These are phyloP conservation scores for Capsicum baccatum DNA, from an alignment of 257 asterid genomes.

Conservation along the genomic window DNA sequence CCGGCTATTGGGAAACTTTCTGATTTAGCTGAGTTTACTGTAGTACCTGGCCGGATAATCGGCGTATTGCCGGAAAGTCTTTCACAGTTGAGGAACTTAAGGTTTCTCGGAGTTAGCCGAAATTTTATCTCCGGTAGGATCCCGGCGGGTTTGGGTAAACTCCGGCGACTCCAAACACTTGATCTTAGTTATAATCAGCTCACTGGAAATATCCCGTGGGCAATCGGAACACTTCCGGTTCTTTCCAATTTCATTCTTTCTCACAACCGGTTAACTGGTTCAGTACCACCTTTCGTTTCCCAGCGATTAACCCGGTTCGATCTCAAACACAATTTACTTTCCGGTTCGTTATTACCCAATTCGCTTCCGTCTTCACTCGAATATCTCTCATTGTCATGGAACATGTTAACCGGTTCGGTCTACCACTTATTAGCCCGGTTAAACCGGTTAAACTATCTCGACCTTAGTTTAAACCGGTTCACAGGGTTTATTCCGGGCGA, in stretches of 20 bases:
- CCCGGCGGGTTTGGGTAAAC: conserved; percentile 68
- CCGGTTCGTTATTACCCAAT: conserved; percentile 63
- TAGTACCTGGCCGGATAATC: conserved; percentile 82
- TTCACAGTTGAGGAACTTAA: conserved; percentile 56
- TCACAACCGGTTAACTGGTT: conserved; percentile 71
- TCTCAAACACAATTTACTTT: conserved; percentile 68
- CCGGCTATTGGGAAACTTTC: conserved; percentile 83
- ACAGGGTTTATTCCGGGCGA: conserved; percentile 67
- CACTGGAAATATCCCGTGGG: conserved; percentile 58
- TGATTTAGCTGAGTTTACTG: conserved; percentile 68
- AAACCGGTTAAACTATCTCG: conserved; percentile 66
- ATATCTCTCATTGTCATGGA: conserved; percentile 78
- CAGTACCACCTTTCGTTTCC: conserved; percentile 65
- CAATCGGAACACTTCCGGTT: conserved; percentile 63
- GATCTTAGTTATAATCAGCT: conserved; percentile 83
- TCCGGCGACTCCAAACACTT: conserved; percentile 63
- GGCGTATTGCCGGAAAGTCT: conserved; percentile 69
- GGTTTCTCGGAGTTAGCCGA: conserved; percentile 73
- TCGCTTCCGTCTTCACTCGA: conserved; percentile 73
- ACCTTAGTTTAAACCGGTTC: conserved; percentile 79
- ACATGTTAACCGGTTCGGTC: conserved; percentile 71
- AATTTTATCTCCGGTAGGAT: conserved; percentile 72
- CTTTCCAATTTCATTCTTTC: conserved; percentile 69
- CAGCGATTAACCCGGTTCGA: conserved; percentile 74
- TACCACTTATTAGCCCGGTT: conserved; percentile 52